A percentile compares a stretch with the other conserved stretches of the same genome.
phyloP scores from a whole-genome alignment of 345 rosid genomes.

The Melastoma malabathricum region DNA sequence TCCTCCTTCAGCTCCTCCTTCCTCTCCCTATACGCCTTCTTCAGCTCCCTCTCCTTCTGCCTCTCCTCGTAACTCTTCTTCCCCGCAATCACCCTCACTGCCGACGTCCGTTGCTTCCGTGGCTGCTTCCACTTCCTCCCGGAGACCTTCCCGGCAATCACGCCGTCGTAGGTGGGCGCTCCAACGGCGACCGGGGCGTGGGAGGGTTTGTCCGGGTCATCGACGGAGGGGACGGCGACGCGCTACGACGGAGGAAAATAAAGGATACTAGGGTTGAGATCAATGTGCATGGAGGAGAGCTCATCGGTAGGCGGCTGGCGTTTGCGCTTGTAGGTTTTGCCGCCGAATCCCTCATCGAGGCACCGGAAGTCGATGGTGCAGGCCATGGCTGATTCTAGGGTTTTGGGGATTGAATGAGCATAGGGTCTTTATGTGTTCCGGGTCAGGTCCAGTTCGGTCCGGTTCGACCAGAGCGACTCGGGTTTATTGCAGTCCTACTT shows the following conservation, averaged over 20 bases:
- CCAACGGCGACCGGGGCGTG: conserved; percentile 15
- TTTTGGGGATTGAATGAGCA: not conserved
- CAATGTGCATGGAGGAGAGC: conserved; percentile 47
- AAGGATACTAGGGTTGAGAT: conserved; percentile 10
- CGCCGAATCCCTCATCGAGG: conserved; percentile 94
- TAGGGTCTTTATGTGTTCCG: no score
- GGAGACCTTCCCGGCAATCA: conserved; percentile 79
- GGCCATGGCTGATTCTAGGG: conserved; percentile 36
- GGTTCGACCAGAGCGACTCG: not conserved
- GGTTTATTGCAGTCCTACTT: conserved; percentile 46
- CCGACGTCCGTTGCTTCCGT: conserved; percentile 58
- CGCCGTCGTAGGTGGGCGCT: conserved; percentile 76
- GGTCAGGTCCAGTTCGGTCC: no score
- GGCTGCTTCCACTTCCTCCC: conserved; percentile 80
- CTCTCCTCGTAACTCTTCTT: conserved; percentile 51
- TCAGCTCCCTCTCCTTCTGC: conserved; percentile 50
- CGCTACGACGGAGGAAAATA: conserved; percentile 44
- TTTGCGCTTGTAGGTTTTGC: conserved; percentile 80
- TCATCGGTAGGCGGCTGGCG: conserved; percentile 27
- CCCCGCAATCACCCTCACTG: conserved; percentile 42
- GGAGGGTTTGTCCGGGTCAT: conserved; percentile 55
- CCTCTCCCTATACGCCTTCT: conserved; percentile 71
- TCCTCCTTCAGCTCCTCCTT: conserved; percentile 67
- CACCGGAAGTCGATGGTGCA: conserved; percentile 75
- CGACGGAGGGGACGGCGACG: conserved; percentile 53